A percentile compares a stretch with the other conserved stretches of the same genome.
Evolutionary conservation across 495 filamentous ascomycete genomes (phyloP).

Genomic region (Tuber brumale): DNA sequence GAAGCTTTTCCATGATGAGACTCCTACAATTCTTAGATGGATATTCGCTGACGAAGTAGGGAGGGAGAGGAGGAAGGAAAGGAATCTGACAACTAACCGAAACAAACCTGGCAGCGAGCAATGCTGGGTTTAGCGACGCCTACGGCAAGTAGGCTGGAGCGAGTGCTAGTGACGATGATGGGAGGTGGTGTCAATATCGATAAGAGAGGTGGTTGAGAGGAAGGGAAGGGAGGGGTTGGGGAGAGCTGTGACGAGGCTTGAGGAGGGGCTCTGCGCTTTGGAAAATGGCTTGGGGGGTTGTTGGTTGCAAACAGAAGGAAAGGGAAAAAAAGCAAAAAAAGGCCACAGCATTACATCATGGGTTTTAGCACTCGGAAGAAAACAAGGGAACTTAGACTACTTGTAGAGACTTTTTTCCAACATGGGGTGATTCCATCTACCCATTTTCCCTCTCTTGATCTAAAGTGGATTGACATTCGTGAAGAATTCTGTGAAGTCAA

Average conservation of each 20-base stretch:
- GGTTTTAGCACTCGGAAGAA: not conserved
- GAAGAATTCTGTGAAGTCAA: not conserved
- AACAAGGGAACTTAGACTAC: not conserved
- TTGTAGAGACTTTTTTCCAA: not conserved
- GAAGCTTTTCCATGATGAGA: conserved; percentile 31
- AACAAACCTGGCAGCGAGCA: not conserved
- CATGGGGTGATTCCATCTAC: not conserved
- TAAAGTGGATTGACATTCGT: not conserved
- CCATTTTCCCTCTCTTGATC: not conserved
- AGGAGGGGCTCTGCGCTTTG: not conserved
- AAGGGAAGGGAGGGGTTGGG: not conserved
- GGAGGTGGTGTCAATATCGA: not conserved
- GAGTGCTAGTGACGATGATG: not conserved
- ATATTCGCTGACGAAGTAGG: not conserved
- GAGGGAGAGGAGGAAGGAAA: not conserved
- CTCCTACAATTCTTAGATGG: not conserved
- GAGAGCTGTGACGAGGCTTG: not conserved
- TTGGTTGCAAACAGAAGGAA: not conserved
- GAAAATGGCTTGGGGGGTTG: not conserved
- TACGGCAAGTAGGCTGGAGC: not conserved
- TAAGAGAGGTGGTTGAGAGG: conserved; percentile 1
- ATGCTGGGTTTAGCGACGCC: conserved; percentile 3
- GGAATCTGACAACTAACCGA: not conserved
- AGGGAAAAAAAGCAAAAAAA: not conserved
- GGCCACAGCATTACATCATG: not conserved